Evolutionary conservation across 768 basidiomycete species (phyloP).

Genomic region (Trametes villosa): DNA sequence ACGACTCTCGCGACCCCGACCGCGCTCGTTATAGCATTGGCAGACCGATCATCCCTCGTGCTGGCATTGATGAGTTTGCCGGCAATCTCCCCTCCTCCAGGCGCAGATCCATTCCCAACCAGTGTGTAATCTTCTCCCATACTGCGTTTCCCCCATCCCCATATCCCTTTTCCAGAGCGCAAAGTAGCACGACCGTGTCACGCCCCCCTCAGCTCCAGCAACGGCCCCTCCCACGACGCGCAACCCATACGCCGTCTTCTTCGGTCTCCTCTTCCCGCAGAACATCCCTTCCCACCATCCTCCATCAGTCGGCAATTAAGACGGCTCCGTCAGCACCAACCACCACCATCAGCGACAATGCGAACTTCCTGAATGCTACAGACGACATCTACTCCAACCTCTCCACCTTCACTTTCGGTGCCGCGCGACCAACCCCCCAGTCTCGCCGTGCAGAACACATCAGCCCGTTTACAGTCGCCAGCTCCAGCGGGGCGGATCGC

Average conservation of each 20-base stretch:
- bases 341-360: conserved; percentile 13
- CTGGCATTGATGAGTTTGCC: conserved; percentile 23
- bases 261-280: conserved; percentile 31
- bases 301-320: conserved; percentile 27
- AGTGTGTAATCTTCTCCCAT: conserved; percentile 26
- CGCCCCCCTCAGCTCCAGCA: conserved; percentile 20
- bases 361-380: conserved; percentile 13
- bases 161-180: conserved; percentile 20
- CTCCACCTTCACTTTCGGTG: conserved; percentile 49
- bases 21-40: conserved; percentile 28
- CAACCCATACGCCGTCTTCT: conserved; percentile 26
- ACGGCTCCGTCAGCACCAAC: conserved; percentile 23
- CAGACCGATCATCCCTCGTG: conserved; percentile 30
- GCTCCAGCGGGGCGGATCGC: conserved; percentile 39
- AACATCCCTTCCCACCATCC: conserved; percentile 34
- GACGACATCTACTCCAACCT: conserved; percentile 46
- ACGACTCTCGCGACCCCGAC: conserved; percentile 27
- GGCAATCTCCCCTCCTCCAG: conserved; percentile 23
- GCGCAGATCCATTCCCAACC: conserved; percentile 30
- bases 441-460: conserved; percentile 35
- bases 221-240: conserved; percentile 23
- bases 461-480: conserved; percentile 42
- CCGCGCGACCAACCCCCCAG: conserved; percentile 26
- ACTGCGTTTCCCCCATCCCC: background rate
- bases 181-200: conserved; percentile 19